Base-by-base conservation (phyloP, 2,329 filamentous ascomycete species). In the Stachybotrys chartarum region DNA sequence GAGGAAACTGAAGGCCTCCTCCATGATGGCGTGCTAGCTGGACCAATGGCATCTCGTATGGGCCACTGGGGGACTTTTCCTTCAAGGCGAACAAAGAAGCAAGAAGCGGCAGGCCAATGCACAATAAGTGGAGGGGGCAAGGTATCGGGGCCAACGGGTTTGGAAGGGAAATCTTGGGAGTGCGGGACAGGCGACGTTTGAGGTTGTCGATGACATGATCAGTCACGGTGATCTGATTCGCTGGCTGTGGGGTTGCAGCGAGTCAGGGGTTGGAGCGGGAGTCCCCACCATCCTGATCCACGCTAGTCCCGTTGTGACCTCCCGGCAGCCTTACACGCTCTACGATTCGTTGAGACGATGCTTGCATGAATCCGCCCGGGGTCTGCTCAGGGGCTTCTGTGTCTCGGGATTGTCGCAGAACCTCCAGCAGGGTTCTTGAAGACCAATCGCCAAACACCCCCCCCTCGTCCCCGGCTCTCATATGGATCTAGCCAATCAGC, bases 341-440 rank as follows among this genome's bases (percentile, higher is more conserved):
- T 39, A 44, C 48, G 30, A 45, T 52, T 55, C 14, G 54, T 50
- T 42, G 11, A 30, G 24, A 30, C 14, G 18, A 24, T 24, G 49
- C 50, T 42, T 31, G 24, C 35, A 42, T 10, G 35, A 14, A 14
- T 42, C 8, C 35, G 10, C 35, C n/a, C 31, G 14, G 30, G 50
- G 32, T 51, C 18, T 32, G 16, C 32, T 46, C 18, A 30, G 30
- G 53, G 53, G 53, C 48, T 55, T 54, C 53, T 51, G 54, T 62
- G 73, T 75, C 71, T 75, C 73, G 74, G 70, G 73, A 74, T 66
- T 74, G 74, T 76, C 69, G 66, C 73, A 76, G 70, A 63, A 64
- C 57, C 14, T 14, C 35, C 8, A 42, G 35, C 10, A 10, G 14
- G 35, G 35, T 5, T 24, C 24, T 55, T 56, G 60, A 62, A 55